Evolutionary conservation across 78 protist species (phyloP).

Genomic region (Capsaspora owczarzaki): DNA sequence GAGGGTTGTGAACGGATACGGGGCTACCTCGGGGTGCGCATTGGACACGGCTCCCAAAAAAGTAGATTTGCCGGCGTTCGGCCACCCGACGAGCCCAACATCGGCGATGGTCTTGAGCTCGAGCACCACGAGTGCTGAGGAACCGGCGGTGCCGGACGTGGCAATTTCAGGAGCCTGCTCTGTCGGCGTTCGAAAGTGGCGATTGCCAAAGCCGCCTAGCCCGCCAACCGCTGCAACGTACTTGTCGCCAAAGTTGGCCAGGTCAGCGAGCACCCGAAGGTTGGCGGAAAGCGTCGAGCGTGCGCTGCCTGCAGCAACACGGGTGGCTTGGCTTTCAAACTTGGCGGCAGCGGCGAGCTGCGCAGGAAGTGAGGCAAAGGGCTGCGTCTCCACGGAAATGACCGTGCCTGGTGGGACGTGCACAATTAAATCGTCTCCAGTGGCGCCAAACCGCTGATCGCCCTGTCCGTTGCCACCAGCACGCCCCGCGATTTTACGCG

Average conservation of each 20-base stretch:
- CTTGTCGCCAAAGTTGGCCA: not conserved
- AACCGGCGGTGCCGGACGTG: not conserved
- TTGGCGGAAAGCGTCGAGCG: not conserved
- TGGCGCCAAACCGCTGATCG: not conserved
- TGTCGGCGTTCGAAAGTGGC: not conserved
- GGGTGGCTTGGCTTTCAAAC: not conserved
- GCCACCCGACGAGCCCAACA: slow-evolving; percentile 46
- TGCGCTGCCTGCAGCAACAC: not conserved
- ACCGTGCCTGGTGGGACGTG: slow-evolving; percentile 16
- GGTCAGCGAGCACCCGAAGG: not conserved
- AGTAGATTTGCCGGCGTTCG: slow-evolving; percentile 55
- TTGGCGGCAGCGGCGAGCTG: no score
- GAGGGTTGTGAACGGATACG: slow-evolving; percentile 69
- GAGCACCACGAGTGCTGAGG: not conserved
- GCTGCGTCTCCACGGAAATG: not conserved
- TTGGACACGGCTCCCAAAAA: slow-evolving; percentile 22
- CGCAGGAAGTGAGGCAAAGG: not conserved
- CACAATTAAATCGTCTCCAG: not conserved
- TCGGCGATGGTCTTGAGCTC: slow-evolving; percentile 50
- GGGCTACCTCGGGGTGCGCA: slow-evolving; percentile 41
- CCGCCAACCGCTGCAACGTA: not conserved
- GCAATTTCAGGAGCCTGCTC: not conserved
- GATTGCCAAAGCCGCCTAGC: not conserved
- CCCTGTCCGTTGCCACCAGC: slow-evolving; percentile 1
- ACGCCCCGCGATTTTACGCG: not conserved